Conservation (phyloP, 305 asterid genomes). For the Nicotiana rustica region DNA sequence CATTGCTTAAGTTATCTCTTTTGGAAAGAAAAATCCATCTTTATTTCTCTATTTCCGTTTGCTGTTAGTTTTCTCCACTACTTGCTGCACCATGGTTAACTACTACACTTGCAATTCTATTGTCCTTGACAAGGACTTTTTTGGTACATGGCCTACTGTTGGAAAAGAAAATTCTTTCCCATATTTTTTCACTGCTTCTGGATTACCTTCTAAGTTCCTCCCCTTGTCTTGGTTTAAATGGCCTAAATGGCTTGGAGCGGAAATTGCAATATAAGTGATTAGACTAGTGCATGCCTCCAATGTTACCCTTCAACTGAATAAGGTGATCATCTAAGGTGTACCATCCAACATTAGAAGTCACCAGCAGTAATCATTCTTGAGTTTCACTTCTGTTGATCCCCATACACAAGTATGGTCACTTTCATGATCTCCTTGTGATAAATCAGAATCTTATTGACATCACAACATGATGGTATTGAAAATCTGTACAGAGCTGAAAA, state of each 20-base stretch:
- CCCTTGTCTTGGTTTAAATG: conserved; percentile 21
- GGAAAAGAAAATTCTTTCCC: background rate
- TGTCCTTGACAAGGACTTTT: background rate
- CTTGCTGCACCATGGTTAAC: conserved; percentile 7
- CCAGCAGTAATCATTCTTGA: conserved; percentile 7
- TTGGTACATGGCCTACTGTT: conserved; percentile 1
- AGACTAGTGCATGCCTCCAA: conserved; percentile 20
- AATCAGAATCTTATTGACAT: conserved; percentile 15
- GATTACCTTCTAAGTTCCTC: background rate
- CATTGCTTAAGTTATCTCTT: conserved; percentile 15
- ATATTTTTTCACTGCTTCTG: conserved; percentile 25
- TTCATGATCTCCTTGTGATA: conserved; percentile 23
- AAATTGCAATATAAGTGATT: background rate
- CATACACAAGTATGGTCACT: background rate
- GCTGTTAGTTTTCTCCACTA: conserved; percentile 16
- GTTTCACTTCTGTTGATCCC: background rate
- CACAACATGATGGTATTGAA: background rate
- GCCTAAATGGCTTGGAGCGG: background rate
- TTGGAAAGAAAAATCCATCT: background rate
- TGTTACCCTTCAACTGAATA: conserved; percentile 29
- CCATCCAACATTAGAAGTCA: background rate
- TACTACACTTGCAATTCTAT: conserved; percentile 9
- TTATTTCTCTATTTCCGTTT: conserved; percentile 4
- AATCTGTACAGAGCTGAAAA: background rate
- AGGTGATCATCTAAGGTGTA: conserved; percentile 5